Evolutionary conservation across 2,329 filamentous ascomycete species (phyloP).

Genomic region (Plenodomus biglobosus): DNA sequence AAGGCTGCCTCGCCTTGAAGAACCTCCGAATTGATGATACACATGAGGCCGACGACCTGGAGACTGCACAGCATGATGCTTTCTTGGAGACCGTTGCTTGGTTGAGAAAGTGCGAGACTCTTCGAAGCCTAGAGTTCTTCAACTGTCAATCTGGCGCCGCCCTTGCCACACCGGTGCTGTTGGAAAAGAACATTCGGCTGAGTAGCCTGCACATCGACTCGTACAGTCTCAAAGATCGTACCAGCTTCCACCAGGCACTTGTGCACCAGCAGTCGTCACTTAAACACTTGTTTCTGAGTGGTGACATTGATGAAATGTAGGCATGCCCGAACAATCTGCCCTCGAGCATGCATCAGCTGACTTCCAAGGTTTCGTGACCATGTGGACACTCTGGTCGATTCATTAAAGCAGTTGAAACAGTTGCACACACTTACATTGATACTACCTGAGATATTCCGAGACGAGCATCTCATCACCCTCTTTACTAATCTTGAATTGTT

Average conservation of each 20-base stretch:
- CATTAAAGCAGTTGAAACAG: slow-evolving; percentile 55
- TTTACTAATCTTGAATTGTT: slow-evolving; percentile 51
- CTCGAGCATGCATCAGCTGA: not conserved
- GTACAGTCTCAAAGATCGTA: slow-evolving; percentile 53
- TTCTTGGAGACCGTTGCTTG: slow-evolving; percentile 57
- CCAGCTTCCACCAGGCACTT: slow-evolving; percentile 57
- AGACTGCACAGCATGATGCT: slow-evolving; percentile 55
- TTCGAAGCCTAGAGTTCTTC: slow-evolving; percentile 55
- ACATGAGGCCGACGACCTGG: slow-evolving; percentile 49
- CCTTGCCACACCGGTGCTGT: slow-evolving; percentile 55
- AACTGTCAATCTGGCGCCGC: slow-evolving; percentile 56
- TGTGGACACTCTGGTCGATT: slow-evolving; percentile 52
- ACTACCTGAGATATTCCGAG: slow-evolving; percentile 55
- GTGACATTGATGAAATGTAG: slow-evolving; percentile 51
- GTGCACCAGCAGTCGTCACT: slow-evolving; percentile 56
- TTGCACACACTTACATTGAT: slow-evolving; percentile 57
- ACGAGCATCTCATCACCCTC: slow-evolving; percentile 54
- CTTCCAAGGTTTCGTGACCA: slow-evolving; percentile 42
- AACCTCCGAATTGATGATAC: slow-evolving; percentile 54
- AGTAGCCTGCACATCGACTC: slow-evolving; percentile 53
- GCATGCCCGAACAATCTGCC: not conserved
- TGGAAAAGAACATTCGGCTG: slow-evolving; percentile 52
- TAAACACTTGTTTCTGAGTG: slow-evolving; percentile 49
- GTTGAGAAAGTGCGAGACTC: slow-evolving; percentile 56
- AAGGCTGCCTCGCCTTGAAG: slow-evolving; percentile 53